phyloP scores from a whole-genome alignment of 495 filamentous ascomycete species.

The Hypoxylon subgilvum region DNA sequence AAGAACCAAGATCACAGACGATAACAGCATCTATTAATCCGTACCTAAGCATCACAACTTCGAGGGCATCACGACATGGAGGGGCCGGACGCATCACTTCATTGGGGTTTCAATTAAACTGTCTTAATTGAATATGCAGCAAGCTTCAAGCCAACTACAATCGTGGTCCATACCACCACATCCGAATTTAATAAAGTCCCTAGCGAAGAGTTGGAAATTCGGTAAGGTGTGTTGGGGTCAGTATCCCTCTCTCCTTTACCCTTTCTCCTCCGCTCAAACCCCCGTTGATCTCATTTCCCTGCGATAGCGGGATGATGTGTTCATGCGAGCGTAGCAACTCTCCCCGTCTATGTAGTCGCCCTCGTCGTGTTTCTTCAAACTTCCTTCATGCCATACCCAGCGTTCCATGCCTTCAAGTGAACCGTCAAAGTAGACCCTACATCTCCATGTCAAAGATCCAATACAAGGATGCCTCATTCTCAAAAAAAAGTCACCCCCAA shows the following conservation, averaged over 20 bases:
- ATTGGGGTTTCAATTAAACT: constrained; percentile 31
- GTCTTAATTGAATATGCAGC: constrained; percentile 21
- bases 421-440: constrained; percentile 3
- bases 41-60: neutral
- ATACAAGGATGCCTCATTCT: constrained; percentile 11
- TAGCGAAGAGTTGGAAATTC: constrained; percentile 9
- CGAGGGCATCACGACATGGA: neutral
- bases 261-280: constrained; percentile 10
- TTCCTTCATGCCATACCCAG: constrained; percentile 12
- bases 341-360: neutral
- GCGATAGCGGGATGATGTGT: neutral
- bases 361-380: neutral
- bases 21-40: no score
- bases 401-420: constrained; percentile 19
- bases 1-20: no score
- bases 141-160: constrained; percentile 34
- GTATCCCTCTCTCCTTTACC: neutral
- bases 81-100: neutral
- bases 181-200: constrained; percentile 5
- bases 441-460: constrained; percentile 9
- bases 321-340: neutral
- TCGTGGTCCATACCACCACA: constrained; percentile 20
- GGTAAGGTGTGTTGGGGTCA: neutral
- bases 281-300: constrained; percentile 8
- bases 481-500: neutral